A percentile compares a stretch with the other conserved stretches of the same genome.
Conservation (phyloP, 2,329 filamentous ascomycete species). For the Sarocladium kiliense region DNA sequence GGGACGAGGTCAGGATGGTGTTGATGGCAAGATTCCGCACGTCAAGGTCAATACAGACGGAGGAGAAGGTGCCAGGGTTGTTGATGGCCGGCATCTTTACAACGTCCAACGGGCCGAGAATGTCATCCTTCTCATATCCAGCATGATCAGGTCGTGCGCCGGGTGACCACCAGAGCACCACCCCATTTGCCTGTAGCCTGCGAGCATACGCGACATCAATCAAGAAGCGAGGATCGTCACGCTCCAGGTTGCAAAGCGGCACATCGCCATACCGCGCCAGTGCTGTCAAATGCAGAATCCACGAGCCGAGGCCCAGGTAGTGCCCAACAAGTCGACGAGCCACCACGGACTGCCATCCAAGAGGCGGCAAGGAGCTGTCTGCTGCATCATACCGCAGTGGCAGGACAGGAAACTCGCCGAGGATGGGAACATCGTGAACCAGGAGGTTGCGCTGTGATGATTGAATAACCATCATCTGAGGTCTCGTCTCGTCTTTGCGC, state of each 20-base stretch:
- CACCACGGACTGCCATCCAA: slow-evolving; percentile 90
- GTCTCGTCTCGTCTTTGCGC: slow-evolving; percentile 74
- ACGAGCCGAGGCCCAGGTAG: slow-evolving; percentile 87
- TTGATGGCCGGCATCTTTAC: slow-evolving; percentile 93
- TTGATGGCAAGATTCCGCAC: slow-evolving; percentile 95
- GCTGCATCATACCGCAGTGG: slow-evolving; percentile 74
- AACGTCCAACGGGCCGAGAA: slow-evolving; percentile 74
- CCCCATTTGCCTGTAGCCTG: slow-evolving; percentile 81
- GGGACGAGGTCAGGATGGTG: slow-evolving; percentile 90
- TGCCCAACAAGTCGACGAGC: slow-evolving; percentile 81
- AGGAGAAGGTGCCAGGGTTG: slow-evolving; percentile 87
- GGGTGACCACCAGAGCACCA: slow-evolving; percentile 95
- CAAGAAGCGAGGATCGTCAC: slow-evolving; percentile 87
- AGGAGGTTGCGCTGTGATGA: slow-evolving; percentile 79
- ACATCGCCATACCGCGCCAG: slow-evolving; percentile 90
- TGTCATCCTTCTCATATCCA: slow-evolving; percentile 89
- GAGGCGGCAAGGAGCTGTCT: slow-evolving; percentile 81
- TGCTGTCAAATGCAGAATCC: slow-evolving; percentile 83
- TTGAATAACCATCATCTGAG: slow-evolving; percentile 82
- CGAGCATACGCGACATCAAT: slow-evolving; percentile 96
- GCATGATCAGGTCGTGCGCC: slow-evolving; percentile 88
- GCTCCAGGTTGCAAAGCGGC: slow-evolving; percentile 90
- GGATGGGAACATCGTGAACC: slow-evolving; percentile 75
- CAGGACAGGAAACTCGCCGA: slow-evolving; percentile 80
- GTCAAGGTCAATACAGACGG: slow-evolving; percentile 92